A percentile compares a stretch with the other conserved stretches of the same genome.
phyloP scores from a whole-genome alignment of 371 early-diverging fungal genomes.

The Blakeslea trispora region DNA sequence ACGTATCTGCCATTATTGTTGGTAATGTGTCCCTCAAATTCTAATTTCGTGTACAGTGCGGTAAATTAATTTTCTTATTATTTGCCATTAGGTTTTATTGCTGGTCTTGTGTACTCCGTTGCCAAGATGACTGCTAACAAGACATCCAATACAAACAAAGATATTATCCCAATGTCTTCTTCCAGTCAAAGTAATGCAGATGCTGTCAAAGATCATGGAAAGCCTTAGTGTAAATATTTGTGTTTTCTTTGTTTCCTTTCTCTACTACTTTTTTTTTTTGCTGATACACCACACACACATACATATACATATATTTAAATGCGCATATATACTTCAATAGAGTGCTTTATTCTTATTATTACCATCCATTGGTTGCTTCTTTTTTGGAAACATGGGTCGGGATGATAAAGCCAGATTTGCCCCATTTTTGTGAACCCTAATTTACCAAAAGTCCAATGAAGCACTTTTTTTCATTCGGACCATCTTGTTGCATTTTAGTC shows the following conservation, averaged over 20 bases:
- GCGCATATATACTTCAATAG: too few relatives aligned
- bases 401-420: too few relatives aligned
- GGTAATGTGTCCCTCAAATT: too few relatives aligned
- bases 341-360: constrained; percentile 3
- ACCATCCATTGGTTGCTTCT: too few relatives aligned
- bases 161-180: constrained; percentile 37
- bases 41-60: background rate
- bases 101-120: constrained; percentile 85
- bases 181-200: constrained; percentile 39
- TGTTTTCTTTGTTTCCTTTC: background rate
- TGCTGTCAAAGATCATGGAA: constrained; percentile 36
- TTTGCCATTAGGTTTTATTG: constrained; percentile 60
- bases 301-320: constrained; percentile 1
- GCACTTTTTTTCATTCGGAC: too few relatives aligned
- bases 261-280: too few relatives aligned
- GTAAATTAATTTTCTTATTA: background rate
- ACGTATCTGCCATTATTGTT: constrained; percentile 79
- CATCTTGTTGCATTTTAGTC: too few relatives aligned
- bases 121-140: constrained; percentile 56
- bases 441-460: too few relatives aligned
- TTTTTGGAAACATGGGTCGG: too few relatives aligned
- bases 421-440: too few relatives aligned
- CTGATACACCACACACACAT: constrained; percentile 1
- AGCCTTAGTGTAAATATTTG: constrained; percentile 10
- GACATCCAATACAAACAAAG: constrained; percentile 33